Conservation (phyloP, 1,284 basidiomycete species). For the Sporisorium exsertum region DNA sequence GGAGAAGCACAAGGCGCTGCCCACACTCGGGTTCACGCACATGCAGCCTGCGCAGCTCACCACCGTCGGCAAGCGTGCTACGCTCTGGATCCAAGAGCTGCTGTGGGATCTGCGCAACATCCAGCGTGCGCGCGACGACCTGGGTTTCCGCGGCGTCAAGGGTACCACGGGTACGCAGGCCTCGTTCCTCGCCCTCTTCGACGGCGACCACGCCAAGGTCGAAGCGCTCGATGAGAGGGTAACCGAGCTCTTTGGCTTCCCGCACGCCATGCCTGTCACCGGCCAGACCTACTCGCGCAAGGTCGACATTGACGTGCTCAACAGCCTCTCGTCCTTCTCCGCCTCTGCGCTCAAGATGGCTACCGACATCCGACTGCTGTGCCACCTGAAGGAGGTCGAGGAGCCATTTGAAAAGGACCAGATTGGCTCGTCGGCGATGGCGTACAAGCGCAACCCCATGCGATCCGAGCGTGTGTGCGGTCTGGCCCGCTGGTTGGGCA, state of each 20-base stretch:
- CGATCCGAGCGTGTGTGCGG: conserved; percentile 97
- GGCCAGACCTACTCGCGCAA: conserved; percentile 99
- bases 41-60: conserved; percentile 99
- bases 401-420: conserved; percentile 99
- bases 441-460: conserved; percentile 99
- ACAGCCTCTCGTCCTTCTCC: conserved; percentile 88
- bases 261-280: conserved; percentile 95
- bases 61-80: conserved; percentile 98
- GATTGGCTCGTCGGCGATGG: conserved; percentile 95
- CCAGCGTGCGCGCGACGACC: conserved; percentile 87
- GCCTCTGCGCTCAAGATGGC: conserved; percentile 98
- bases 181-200: conserved; percentile 92
- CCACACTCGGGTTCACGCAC: conserved; percentile 91
- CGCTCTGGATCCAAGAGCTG: conserved; percentile 92
- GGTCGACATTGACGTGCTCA: conserved; percentile 93
- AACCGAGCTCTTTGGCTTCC: conserved; percentile 89
- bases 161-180: conserved; percentile 99
- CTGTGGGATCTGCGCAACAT: conserved; percentile 97
- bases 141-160: conserved; percentile 98
- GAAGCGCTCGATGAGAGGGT: conserved; percentile 82
- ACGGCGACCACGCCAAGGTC: conserved; percentile 87
- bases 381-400: conserved; percentile 84
- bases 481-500: conserved; percentile 83
- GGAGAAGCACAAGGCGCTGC: conserved; percentile 71
- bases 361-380: conserved; percentile 81